Base-by-base conservation (phyloP, 495 filamentous ascomycete species). In the Penicillium fimorum region DNA sequence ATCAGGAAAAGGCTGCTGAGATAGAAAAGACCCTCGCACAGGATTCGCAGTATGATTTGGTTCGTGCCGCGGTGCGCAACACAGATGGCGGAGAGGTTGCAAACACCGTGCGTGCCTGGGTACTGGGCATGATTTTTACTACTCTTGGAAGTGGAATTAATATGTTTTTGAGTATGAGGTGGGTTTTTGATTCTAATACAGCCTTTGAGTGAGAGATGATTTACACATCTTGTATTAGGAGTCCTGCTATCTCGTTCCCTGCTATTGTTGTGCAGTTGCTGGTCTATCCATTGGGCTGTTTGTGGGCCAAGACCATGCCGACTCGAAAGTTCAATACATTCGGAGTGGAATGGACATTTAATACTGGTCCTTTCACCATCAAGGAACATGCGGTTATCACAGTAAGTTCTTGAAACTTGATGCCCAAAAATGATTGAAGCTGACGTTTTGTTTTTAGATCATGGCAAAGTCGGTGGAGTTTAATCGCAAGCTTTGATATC, bases 351-450 rank as follows among this genome's bases (percentile, higher is more conserved):
- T 83, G 76, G 69, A 78, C 73, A 15, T 64, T 88, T 29, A 87
- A 87, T 57, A 81, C 83, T 2, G 84, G 85, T 0, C 82, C 80
- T 11, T 88, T 88, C 70, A 88, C 84, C 57, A 79, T 86, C 61
- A 88, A 88, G 59, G 84, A 87, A 56, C 85, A 88, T 64, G 77
- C 84, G 17, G 77, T 88, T 32, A 83, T 88, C 50, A 82, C 84
- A 17, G 79, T 87, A 57, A 84, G 84, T 78, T 77, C 70, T 24
- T 24, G 3, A 13, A 45, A 24, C 2, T 11, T 8, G 7, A 22
- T 44, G 9, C 11, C 12, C 30, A 25, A 7, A 13, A 7, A 17
- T 22, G 6, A n/a, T 27, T 3, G 7, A 37, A 24, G 38, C 49
- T 55, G 35, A 62, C 47, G 1, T 18, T 47, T 24, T 45, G 22